A percentile compares a stretch with the other conserved stretches of the same genome.
Evolutionary conservation across 2,329 filamentous ascomycete genomes (phyloP).

Genomic region (Botrytis byssoidea): DNA sequence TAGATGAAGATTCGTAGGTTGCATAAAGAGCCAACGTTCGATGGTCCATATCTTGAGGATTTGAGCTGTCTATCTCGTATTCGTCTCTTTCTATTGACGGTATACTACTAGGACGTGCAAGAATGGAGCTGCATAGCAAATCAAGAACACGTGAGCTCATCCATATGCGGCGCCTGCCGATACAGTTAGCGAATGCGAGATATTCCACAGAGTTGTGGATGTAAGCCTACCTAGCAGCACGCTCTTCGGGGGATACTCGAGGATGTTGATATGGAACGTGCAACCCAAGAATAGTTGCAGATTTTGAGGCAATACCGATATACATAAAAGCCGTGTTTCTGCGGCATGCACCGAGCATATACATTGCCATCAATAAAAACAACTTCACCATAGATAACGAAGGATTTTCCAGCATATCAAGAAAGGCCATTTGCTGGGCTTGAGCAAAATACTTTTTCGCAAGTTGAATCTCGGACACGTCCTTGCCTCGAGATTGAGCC

Average conservation of each 20-base stretch:
- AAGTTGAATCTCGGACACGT: neutral
- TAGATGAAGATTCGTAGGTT: slow-evolving; percentile 9
- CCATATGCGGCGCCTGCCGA: slow-evolving; percentile 10
- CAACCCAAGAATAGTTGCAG: slow-evolving; percentile 14
- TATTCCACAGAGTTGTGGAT: neutral
- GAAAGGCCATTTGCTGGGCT: slow-evolving; percentile 11
- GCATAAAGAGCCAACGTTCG: slow-evolving; percentile 2
- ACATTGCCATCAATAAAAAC: slow-evolving; percentile 13
- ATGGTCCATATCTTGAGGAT: neutral
- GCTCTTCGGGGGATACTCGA: neutral
- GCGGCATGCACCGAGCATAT: slow-evolving; percentile 12
- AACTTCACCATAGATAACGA: slow-evolving; percentile 8
- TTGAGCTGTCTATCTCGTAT: slow-evolving; percentile 10
- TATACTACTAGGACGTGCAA: slow-evolving; percentile 13
- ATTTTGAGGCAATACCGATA: slow-evolving; percentile 10
- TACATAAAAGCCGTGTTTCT: slow-evolving; percentile 15
- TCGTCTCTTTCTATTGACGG: slow-evolving; percentile 14
- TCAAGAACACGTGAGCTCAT: slow-evolving; percentile 16
- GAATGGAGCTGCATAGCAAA: slow-evolving; percentile 11
- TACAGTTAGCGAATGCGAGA: neutral
- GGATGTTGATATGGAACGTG: slow-evolving; percentile 11
- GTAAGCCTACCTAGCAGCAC: neutral
- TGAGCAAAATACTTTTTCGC: slow-evolving; percentile 12
- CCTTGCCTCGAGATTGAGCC: slow-evolving; percentile 10
- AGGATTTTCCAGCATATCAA: slow-evolving; percentile 9